phyloP scores from a whole-genome alignment of 371 early-diverging fungal genomes.

The Mortierella sp. region DNA sequence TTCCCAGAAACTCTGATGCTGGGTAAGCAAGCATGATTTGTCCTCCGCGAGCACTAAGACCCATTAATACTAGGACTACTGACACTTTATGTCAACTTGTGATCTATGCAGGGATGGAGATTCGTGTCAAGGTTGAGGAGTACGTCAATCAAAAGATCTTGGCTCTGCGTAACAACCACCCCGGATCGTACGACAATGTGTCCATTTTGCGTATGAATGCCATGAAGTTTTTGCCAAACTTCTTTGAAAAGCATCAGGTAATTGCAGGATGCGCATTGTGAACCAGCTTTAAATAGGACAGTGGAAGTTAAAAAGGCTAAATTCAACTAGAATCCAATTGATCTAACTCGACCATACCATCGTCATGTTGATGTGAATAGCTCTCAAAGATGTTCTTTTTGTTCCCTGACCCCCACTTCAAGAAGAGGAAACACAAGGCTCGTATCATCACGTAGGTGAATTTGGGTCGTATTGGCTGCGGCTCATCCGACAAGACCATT shows the following conservation, averaged over 20 bases:
- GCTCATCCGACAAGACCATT: not conserved
- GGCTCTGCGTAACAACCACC: constrained; percentile 86
- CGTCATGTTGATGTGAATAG: constrained; percentile 49
- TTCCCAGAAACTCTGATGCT: constrained; percentile 94
- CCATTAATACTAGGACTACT: too few relatives aligned
- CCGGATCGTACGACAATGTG: constrained; percentile 93
- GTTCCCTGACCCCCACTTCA: constrained; percentile 99
- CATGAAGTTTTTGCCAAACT: constrained; percentile 99
- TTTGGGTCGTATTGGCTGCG: not conserved
- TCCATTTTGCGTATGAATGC: constrained; percentile 98
- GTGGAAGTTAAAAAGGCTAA: not conserved
- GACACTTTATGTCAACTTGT: not conserved
- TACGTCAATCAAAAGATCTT: constrained; percentile 94
- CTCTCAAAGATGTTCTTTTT: constrained; percentile 98
- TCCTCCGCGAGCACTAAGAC: too few relatives aligned
- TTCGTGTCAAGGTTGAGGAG: constrained; percentile 96
- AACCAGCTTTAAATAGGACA: too few relatives aligned
- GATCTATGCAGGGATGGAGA: constrained; percentile 90
- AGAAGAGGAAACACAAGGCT: constrained; percentile 99
- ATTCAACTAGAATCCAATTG: not conserved
- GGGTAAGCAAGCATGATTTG: constrained; percentile 60
- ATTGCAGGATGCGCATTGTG: too few relatives aligned
- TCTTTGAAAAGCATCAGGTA: constrained; percentile 94
- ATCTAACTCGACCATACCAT: too few relatives aligned
- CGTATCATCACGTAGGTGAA: constrained; percentile 90